These are phyloP conservation scores for Cercospora berteroae DNA, from an alignment of 2,329 filamentous ascomycete genomes.

Conservation along the genomic window DNA sequence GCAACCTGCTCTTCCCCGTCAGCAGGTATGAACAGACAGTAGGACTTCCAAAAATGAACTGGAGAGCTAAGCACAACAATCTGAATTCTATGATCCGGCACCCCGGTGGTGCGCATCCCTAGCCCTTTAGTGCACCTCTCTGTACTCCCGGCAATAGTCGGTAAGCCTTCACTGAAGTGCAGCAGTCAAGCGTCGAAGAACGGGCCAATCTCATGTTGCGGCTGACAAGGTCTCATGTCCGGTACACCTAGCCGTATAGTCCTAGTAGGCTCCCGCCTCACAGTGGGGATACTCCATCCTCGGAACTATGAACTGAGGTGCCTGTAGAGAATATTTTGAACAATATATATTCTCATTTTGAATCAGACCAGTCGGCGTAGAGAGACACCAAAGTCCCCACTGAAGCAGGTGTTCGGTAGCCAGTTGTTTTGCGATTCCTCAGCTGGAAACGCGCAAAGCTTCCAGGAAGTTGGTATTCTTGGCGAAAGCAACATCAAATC, in stretches of 20 bases:
- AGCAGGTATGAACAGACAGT: not conserved
- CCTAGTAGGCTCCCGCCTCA: not conserved
- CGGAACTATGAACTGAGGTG: not conserved
- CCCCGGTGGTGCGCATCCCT: not conserved
- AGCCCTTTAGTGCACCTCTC: conserved; percentile 3
- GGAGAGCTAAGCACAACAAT: not conserved
- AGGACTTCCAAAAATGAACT: not conserved
- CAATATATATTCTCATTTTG: not conserved
- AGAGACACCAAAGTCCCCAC: not conserved
- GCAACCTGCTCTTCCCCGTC: not conserved
- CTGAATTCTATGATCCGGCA: conserved; percentile 6
- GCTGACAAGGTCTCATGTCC: conserved; percentile 4
- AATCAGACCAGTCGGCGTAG: not conserved
- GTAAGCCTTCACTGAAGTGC: not conserved
- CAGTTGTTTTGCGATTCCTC: not conserved
- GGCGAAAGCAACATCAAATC: not conserved
- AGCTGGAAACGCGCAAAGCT: not conserved
- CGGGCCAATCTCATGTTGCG: conserved; percentile 1
- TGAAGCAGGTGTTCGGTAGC: not conserved
- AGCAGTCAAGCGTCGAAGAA: not conserved
- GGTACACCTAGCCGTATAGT: not conserved
- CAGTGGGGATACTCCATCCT: not conserved
- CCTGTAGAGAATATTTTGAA: not conserved
- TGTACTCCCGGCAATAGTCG: not conserved
- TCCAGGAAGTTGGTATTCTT: not conserved